Percentiles rank a stretch among this genome's conserved stretches.
phyloP scores from a whole-genome alignment of 2,329 filamentous ascomycete species.

The Calonectria naviculata region DNA sequence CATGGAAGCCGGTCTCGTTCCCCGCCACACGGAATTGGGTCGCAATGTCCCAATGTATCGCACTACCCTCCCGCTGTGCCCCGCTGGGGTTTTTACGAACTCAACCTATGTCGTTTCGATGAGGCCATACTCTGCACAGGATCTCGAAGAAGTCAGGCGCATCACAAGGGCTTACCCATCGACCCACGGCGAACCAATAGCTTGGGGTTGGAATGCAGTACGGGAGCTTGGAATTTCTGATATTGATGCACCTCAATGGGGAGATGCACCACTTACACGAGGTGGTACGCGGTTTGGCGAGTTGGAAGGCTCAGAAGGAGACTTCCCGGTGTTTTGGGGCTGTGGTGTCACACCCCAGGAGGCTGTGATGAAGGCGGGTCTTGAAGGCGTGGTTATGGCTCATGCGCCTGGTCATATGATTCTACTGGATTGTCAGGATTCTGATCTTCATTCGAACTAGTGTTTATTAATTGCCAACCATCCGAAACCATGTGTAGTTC shows the following conservation, averaged over 20 bases:
- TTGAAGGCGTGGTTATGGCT: constrained; percentile 68
- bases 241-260: constrained; percentile 66
- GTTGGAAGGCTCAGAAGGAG: constrained; percentile 45
- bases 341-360: constrained; percentile 76
- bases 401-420: constrained; percentile 25
- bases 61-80: constrained; percentile 53
- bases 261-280: constrained; percentile 56
- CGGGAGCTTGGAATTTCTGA: constrained; percentile 64
- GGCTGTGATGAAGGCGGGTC: constrained; percentile 66
- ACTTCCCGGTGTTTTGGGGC: constrained; percentile 70
- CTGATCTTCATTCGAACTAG: background rate
- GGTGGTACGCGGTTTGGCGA: constrained; percentile 51
- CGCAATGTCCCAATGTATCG: constrained; percentile 72
- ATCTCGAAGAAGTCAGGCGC: constrained; percentile 63
- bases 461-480: too few relatives aligned
- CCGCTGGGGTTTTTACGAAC: constrained; percentile 1
- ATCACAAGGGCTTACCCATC: constrained; percentile 65
- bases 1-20: constrained; percentile 57
- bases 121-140: constrained; percentile 63
- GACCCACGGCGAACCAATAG: constrained; percentile 73
- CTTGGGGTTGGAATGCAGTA: constrained; percentile 72
- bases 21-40: constrained; percentile 59
- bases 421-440: constrained; percentile 3
- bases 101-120: constrained; percentile 55
- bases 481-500: too few relatives aligned